Conservation (phyloP, 306 rosid genomes). For the Fragaria iinumae region DNA sequence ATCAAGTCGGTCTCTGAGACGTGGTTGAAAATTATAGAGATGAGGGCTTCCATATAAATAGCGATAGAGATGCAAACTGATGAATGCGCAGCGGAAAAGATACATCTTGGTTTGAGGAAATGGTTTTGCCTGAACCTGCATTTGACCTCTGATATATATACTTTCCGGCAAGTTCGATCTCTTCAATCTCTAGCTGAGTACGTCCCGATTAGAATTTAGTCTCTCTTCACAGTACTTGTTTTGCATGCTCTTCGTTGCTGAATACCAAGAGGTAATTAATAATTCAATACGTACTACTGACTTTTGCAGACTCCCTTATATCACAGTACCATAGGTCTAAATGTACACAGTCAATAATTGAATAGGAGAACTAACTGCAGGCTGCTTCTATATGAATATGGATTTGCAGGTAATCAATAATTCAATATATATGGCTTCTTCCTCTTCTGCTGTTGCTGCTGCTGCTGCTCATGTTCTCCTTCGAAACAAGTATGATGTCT, state of each 20-base stretch:
- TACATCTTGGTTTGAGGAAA: too few relatives aligned
- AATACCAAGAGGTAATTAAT: not conserved
- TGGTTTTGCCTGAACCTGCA: not conserved
- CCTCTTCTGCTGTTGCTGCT: not conserved
- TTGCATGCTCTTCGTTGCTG: not conserved
- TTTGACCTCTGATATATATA: not conserved
- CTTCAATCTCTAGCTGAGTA: not conserved
- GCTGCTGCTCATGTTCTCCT: not conserved
- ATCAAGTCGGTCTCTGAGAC: too few relatives aligned
- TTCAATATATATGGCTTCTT: not conserved
- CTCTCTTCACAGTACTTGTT: not conserved
- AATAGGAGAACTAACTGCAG: not conserved
- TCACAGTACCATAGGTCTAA: not conserved
- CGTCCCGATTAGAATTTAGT: not conserved
- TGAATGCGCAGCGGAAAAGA: not conserved
- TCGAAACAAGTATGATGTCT: slow-evolving; percentile 1
- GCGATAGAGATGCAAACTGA: not conserved
- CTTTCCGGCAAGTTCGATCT: not conserved
- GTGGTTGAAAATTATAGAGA: too few relatives aligned
- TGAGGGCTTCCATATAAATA: too few relatives aligned
- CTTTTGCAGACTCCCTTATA: too few relatives aligned
- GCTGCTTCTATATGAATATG: too few relatives aligned
- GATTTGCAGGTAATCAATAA: not conserved
- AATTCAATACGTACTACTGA: too few relatives aligned
- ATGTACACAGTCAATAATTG: too few relatives aligned